phyloP scores from a whole-genome alignment of 495 filamentous ascomycete species.

The Chaetomium fimeti region DNA sequence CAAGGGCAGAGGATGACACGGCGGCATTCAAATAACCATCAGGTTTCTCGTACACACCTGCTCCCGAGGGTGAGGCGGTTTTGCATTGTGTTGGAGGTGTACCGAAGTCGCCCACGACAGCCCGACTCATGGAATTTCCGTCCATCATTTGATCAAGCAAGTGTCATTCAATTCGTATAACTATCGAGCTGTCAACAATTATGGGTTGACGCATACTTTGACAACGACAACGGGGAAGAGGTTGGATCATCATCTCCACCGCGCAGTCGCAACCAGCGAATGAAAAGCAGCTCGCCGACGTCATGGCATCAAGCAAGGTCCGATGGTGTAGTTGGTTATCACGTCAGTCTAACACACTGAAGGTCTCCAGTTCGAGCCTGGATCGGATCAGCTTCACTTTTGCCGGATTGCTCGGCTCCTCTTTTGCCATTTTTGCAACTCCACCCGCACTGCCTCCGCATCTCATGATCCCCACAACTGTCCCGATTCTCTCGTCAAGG shows the following conservation, averaged over 20 bases:
- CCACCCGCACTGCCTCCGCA: neutral
- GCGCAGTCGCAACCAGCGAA: neutral
- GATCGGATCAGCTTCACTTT: constrained; percentile 24
- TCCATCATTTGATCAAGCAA: too few species aligned
- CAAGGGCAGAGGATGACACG: neutral
- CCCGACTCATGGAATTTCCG: too few species aligned
- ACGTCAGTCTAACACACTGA: constrained; percentile 30
- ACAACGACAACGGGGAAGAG: too few species aligned
- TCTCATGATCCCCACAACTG: neutral
- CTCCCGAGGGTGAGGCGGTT: too few species aligned
- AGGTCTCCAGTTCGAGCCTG: constrained; percentile 28
- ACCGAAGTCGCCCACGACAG: too few species aligned
- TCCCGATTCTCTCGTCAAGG: constrained; percentile 2
- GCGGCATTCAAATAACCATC: neutral
- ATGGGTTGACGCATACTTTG: too few species aligned
- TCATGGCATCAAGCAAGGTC: constrained; percentile 5
- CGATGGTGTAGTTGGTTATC: constrained; percentile 31
- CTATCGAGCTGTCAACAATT: too few species aligned
- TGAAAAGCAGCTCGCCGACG: neutral
- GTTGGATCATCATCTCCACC: neutral
- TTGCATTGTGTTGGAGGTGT: too few species aligned
- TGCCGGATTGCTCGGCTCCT: constrained; percentile 1
- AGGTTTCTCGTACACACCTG: neutral
- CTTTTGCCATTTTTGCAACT: constrained; percentile 10
- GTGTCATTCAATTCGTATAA: too few species aligned